A percentile compares a stretch with the other conserved stretches of the same genome.
phyloP scores from a whole-genome alignment of 495 filamentous ascomycete genomes.

The Penicillium chermesinum region DNA sequence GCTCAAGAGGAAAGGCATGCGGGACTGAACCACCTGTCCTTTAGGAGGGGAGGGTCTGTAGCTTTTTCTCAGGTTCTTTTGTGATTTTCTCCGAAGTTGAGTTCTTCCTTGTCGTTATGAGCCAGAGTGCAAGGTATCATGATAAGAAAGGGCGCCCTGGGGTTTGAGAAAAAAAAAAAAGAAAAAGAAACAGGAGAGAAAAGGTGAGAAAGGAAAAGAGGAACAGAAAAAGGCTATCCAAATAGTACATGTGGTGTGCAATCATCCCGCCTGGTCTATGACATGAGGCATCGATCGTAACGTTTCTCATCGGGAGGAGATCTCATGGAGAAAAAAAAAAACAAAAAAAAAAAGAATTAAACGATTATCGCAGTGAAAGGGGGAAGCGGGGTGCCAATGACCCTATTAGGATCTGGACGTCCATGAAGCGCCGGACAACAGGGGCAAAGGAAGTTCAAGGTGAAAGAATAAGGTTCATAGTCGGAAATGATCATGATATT shows the following conservation, averaged over 20 bases:
- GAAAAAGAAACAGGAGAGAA: conserved; percentile 2
- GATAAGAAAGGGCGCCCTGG: neutral
- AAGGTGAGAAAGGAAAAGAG: conserved; percentile 13
- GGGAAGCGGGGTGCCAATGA: too few species aligned
- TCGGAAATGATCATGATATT: conserved; percentile 23
- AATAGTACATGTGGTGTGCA: conserved; percentile 28
- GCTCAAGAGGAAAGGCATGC: conserved; percentile 16
- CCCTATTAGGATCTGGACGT: too few species aligned
- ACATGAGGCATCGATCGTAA: conserved; percentile 46
- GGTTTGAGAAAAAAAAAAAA: neutral
- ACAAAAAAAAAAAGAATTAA: conserved; percentile 19
- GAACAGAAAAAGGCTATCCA: conserved; percentile 22
- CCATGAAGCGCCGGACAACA: neutral
- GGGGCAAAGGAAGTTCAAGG: too few species aligned
- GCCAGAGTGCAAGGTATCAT: conserved; percentile 4
- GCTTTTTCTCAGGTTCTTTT: conserved; percentile 12
- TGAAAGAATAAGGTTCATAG: neutral
- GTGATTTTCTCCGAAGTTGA: conserved; percentile 1
- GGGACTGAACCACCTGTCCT: conserved; percentile 13
- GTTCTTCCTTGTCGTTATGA: conserved; percentile 2
- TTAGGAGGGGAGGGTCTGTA: conserved; percentile 2
- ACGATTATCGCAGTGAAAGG: neutral
- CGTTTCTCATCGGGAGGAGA: conserved; percentile 33
- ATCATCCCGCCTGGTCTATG: conserved; percentile 41
- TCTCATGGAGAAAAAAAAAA: conserved; percentile 33